Base-by-base conservation (phyloP, 306 rosid genomes). In the Quercus gilva region DNA sequence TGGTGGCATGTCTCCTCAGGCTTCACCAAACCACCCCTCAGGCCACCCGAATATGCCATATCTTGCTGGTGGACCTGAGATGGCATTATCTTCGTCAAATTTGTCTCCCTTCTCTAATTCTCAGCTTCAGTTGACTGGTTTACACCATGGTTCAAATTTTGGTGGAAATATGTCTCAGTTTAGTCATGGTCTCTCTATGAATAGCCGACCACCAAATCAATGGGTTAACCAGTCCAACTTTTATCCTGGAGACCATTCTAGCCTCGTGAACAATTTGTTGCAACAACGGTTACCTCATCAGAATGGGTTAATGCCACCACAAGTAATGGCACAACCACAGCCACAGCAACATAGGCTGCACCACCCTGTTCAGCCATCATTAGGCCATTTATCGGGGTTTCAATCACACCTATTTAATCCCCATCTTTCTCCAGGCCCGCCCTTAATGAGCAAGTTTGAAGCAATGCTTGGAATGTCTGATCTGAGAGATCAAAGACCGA, bases 391-490 rank as follows among this genome's bases (percentile, higher is more conserved):
- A 74, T 51, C 87, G 1, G 91, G 87, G 56, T 83, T 89, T 78
- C 94, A 82, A 55, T 60, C 94, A 37, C 94, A 86, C 72, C 57
- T 79, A 31, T 78, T 79, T 51, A 91, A 87, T 64, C 83, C 88
- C 28, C 88, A 86, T 84, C 82, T 85, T 73, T 84, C 97, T 51
- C 72, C 84, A 60, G 93, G 97, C 76, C 86, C 88, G 19, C 92
- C 97, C 73, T 52, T 84, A 86, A 70, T 86, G 86, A 84, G 80
- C 85, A 90, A 90, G 83, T 92, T 84, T 78, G 99, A 94, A 33
- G 92, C 88, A 79, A 85, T 91, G 93, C 85, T 92, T 37, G 97
- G 98, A 77, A 25, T 87, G 79, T 88, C 89, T 70, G 97, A 93
- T 73, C 74, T 86, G 57, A 89, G 99, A 84, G 98, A 93, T 84